Percentiles rank a stretch among this genome's conserved stretches.
Conservation (phyloP, 805 yeast species). For the Diddensiella santjacobensis region DNA sequence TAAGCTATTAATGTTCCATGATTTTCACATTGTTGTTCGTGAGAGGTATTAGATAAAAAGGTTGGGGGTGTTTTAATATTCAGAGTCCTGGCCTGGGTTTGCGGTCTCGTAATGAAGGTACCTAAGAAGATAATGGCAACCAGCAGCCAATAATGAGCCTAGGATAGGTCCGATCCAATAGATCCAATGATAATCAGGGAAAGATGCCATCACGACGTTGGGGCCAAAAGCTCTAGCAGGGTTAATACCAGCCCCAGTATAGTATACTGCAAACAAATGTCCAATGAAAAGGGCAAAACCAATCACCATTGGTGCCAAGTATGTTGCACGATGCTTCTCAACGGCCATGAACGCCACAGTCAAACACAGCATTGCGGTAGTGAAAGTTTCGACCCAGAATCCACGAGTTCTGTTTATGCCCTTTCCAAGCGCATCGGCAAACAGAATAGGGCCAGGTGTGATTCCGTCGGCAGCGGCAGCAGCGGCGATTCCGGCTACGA, state of each 20-base stretch:
- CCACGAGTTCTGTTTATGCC: slow-evolving; percentile 73
- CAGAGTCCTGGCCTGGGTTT: slow-evolving; percentile 68
- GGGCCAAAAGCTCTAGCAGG: slow-evolving; percentile 92
- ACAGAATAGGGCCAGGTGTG: slow-evolving; percentile 75
- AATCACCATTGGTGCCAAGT: slow-evolving; percentile 76
- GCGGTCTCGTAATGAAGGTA: slow-evolving; percentile 62
- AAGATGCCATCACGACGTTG: slow-evolving; percentile 61
- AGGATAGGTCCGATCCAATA: slow-evolving; percentile 87
- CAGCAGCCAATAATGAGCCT: slow-evolving; percentile 64
- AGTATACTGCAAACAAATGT: slow-evolving; percentile 75
- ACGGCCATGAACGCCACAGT: slow-evolving; percentile 82
- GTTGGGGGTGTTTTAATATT: too few species aligned
- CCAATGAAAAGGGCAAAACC: slow-evolving; percentile 80
- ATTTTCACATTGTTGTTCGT: too few species aligned
- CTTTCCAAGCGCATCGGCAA: slow-evolving; percentile 68
- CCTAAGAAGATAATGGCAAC: slow-evolving; percentile 64
- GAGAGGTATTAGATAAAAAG: too few species aligned
- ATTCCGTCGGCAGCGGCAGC: slow-evolving; percentile 84
- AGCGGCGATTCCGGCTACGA: slow-evolving; percentile 86
- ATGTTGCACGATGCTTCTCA: slow-evolving; percentile 72
- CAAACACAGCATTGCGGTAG: slow-evolving; percentile 65
- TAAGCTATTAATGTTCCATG: slow-evolving; percentile 1
- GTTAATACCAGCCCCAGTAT: slow-evolving; percentile 88
- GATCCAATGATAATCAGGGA: slow-evolving; percentile 86
- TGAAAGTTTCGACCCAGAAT: slow-evolving; percentile 76